phyloP scores from a whole-genome alignment of 225 moss, liverwort and hornwort species.

The Pseudisothecium myosuroides region DNA sequence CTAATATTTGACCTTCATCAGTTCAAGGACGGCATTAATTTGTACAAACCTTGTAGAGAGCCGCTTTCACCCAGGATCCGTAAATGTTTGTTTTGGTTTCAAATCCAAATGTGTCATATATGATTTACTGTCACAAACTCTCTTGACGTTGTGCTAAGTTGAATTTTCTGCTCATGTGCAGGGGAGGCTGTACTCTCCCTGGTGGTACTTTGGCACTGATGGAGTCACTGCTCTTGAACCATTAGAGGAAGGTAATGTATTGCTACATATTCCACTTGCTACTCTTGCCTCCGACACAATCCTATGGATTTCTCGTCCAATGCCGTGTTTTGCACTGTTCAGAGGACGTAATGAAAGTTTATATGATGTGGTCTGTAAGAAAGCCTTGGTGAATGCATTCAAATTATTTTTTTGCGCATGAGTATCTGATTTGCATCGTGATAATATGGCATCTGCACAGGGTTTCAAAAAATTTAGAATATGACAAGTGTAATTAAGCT shows the following conservation, averaged over 20 bases:
- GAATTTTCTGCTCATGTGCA: not conserved
- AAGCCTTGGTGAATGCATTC: not conserved
- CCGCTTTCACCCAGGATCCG: not conserved
- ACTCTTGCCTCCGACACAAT: not conserved
- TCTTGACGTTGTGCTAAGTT: not conserved
- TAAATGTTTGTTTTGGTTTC: not conserved
- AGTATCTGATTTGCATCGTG: not conserved
- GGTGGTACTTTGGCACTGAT: slow-evolving; percentile 95
- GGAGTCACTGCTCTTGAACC: slow-evolving; percentile 85
- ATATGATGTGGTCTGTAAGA: not conserved
- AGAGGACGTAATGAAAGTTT: not conserved
- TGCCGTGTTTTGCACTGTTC: not conserved
- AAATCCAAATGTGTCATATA: not conserved
- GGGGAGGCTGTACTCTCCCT: slow-evolving; percentile 59
- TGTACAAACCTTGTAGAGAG: not conserved
- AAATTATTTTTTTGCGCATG: not conserved
- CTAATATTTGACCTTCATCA: not conserved
- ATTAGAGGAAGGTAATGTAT: slow-evolving; percentile 33
- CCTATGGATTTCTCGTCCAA: not conserved
- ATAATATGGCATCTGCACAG: not conserved
- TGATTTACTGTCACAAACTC: not conserved
- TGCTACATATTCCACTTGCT: not conserved
- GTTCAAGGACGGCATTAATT: not conserved
- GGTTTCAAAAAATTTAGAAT: not conserved
- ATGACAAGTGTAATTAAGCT: not conserved